Evolutionary conservation across 305 asterid species (phyloP), one percentile per base, ranked within the genome.

Genomic region (Euphrasia arctica): DNA sequence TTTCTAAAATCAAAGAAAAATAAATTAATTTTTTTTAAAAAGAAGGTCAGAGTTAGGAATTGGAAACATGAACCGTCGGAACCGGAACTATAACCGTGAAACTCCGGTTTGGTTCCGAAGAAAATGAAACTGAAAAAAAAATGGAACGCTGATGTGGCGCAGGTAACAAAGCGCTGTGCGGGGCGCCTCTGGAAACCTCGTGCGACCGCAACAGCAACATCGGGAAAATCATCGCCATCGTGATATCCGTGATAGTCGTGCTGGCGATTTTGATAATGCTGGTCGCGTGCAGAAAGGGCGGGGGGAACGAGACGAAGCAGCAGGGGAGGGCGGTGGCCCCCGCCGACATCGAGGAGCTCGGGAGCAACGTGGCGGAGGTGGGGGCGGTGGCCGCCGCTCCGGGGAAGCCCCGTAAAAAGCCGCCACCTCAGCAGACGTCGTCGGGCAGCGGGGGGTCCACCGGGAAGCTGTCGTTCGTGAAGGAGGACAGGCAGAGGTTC

Each of bases 101-200:
- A 25, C 27, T 25, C 2, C 27, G 27, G 27, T 25, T 25, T 25
- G 22, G 22, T 18, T 18, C 22, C 22, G 22, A 18, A 18, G 22
- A 18, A 18, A 18, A 18, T 18, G 22, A 1, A 18, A 18, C 27
- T 1, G 2, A 25, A 25, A 25, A 25, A 25, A 25, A 25, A 25
- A 25, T 25, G 27, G 27, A 25, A 25, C 22, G 22, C 22, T 18
- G 22, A 18, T 18, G 22, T 18, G 22, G 22, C 22, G 52, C 80
- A 86, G 95, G 89, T 12, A 89, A 90, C 72, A 79, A 74, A 73
- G 86, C 66, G 5, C 70, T 90, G 3, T 90, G 97, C 11, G 97
- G 97, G 58, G 54, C 58, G 61, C n/a, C 83, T 60, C 70, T 43
- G 49, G 39, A 62, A 2, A 15, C 57, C 22, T 14, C 54, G 10